Percentiles rank a stretch among this genome's conserved stretches.
These are phyloP conservation scores for Isatis lusitanica DNA, from an alignment of 441 rosid species.

Conservation along the genomic window DNA sequence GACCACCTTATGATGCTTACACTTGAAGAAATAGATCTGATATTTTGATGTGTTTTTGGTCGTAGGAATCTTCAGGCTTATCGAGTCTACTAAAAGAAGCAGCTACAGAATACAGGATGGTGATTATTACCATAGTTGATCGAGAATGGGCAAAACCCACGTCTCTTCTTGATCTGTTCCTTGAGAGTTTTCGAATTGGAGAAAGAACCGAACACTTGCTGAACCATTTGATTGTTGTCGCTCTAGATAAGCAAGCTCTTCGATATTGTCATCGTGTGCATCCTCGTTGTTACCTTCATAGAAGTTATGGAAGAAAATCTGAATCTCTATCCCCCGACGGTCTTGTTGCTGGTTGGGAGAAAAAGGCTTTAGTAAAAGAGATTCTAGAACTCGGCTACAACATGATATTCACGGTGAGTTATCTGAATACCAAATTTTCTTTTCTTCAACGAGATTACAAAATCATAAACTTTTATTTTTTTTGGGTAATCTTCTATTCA, in stretches of 20 bases:
- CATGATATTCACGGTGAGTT: constrained; percentile 45
- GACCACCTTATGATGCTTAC: neutral
- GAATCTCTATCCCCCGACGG: constrained; percentile 12
- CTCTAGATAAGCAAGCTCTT: constrained; percentile 41
- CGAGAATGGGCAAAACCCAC: constrained; percentile 40
- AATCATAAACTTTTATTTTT: too few species aligned
- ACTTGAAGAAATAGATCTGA: neutral
- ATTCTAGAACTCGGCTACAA: constrained; percentile 44
- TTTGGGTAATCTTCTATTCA: neutral
- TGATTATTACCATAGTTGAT: constrained; percentile 47
- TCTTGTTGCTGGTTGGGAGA: constrained; percentile 28
- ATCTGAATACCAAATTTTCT: neutral
- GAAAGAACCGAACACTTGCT: constrained; percentile 36
- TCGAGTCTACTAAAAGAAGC: constrained; percentile 34
- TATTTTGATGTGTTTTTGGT: neutral
- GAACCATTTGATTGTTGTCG: constrained; percentile 49
- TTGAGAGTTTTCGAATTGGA: constrained; percentile 48
- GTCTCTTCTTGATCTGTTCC: constrained; percentile 47
- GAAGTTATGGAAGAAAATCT: neutral
- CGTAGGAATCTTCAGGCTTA: constrained; percentile 23
- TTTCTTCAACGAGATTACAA: neutral
- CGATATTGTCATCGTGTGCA: constrained; percentile 39
- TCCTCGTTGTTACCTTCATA: constrained; percentile 41
- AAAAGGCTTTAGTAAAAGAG: constrained; percentile 22
- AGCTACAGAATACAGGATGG: constrained; percentile 39